Conservation (phyloP, 2,329 filamentous ascomycete genomes). For the Xylaria sp. region DNA sequence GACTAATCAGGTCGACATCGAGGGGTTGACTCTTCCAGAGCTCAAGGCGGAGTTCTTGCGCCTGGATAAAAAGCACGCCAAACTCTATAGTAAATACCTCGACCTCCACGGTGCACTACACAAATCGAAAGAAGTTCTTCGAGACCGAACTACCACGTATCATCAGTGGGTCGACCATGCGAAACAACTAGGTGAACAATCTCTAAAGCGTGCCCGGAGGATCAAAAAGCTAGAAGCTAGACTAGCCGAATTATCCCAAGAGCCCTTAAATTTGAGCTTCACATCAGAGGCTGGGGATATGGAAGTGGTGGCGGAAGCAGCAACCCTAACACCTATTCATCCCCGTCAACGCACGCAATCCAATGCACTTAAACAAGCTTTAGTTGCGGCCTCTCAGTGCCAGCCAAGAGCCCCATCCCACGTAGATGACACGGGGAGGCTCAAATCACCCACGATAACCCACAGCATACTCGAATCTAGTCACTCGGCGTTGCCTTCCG, state of each 20-base stretch:
- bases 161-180: conserved; percentile 54
- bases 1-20: conserved; percentile 24
- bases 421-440: background rate
- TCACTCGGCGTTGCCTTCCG: background rate
- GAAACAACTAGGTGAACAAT: conserved; percentile 46
- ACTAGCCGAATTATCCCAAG: conserved; percentile 29
- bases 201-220: conserved; percentile 40
- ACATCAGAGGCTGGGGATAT: conserved; percentile 29
- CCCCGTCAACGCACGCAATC: background rate
- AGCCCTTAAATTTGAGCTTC: conserved; percentile 30
- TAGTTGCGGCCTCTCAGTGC: background rate
- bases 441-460: background rate
- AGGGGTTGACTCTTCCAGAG: conserved; percentile 27
- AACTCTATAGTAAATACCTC: conserved; percentile 41
- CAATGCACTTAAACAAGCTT: background rate
- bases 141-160: conserved; percentile 50
- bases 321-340: background rate
- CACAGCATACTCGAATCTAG: background rate
- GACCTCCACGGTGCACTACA: conserved; percentile 35
- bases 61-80: conserved; percentile 48
- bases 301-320: conserved; percentile 7
- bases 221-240: conserved; percentile 51
- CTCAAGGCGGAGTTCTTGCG: conserved; percentile 44
- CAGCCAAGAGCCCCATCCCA: background rate
- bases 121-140: conserved; percentile 45